Conservation (phyloP, 768 basidiomycete species). For the Mycena metata region DNA sequence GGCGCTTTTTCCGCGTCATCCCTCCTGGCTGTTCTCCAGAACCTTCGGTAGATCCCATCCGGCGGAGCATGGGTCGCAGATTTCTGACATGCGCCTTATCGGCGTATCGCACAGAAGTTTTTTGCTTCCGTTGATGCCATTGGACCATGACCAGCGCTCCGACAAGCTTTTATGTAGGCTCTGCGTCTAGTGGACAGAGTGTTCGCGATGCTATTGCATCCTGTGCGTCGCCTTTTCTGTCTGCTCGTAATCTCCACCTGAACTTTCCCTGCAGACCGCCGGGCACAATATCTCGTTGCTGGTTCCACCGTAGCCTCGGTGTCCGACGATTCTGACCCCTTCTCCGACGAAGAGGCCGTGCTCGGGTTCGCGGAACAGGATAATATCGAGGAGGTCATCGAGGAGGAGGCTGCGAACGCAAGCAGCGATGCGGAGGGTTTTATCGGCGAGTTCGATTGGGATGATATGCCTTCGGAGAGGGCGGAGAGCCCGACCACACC, state of each 20-base stretch:
- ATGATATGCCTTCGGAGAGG: constrained; percentile 23
- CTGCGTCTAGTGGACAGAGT: constrained; percentile 62
- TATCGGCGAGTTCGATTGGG: constrained; percentile 36
- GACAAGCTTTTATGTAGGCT: constrained; percentile 58
- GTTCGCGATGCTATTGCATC: constrained; percentile 71
- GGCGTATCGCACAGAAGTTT: constrained; percentile 17
- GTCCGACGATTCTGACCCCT: constrained; percentile 56
- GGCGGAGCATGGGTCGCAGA: neutral
- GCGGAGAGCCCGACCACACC: constrained; percentile 21
- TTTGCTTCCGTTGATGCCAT: constrained; percentile 28
- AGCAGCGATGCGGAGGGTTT: constrained; percentile 21
- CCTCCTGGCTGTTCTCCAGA: too few species aligned
- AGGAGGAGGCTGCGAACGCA: constrained; percentile 1
- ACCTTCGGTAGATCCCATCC: too few species aligned
- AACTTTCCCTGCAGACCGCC: constrained; percentile 62
- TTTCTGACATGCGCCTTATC: constrained; percentile 22
- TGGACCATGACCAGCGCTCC: constrained; percentile 64
- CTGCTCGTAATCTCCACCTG: constrained; percentile 14
- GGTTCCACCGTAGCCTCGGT: constrained; percentile 69
- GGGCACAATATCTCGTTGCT: constrained; percentile 75
- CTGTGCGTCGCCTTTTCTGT: constrained; percentile 55
- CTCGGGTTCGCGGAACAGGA: constrained; percentile 45
- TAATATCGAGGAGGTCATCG: constrained; percentile 29
- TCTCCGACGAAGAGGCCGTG: constrained; percentile 56
- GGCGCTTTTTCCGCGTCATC: too few species aligned